These are phyloP conservation scores for Deinandra increscens DNA, from an alignment of 129 eudicot species.

Conservation along the genomic window DNA sequence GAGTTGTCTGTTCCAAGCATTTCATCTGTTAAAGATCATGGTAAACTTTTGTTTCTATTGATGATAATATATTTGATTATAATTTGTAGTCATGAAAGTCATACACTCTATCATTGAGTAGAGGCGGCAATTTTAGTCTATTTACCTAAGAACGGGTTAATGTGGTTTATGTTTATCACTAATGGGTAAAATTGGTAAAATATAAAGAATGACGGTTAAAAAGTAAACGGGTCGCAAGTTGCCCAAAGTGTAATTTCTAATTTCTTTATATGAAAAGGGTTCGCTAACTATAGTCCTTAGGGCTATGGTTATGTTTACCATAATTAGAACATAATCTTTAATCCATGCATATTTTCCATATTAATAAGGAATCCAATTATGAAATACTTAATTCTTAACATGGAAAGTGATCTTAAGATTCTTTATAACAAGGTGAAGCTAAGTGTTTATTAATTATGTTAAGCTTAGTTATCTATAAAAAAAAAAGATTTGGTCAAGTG, in stretches of 20 bases:
- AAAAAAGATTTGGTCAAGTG: background rate
- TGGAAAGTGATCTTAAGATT: background rate
- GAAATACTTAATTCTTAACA: background rate
- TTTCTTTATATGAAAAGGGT: background rate
- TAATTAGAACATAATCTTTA: background rate
- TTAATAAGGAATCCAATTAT: background rate
- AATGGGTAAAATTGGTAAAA: background rate
- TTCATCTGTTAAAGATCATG: constrained; percentile 32
- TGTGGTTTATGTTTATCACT: background rate
- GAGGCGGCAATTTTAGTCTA: background rate
- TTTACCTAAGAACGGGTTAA: background rate
- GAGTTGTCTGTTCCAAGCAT: constrained; percentile 40
- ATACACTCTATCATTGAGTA: background rate
- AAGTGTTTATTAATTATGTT: background rate
- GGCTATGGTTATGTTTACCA: background rate
- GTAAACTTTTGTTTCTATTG: constrained; percentile 25
- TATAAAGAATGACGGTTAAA: background rate
- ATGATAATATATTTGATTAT: constrained; percentile 6
- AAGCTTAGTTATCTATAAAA: background rate
- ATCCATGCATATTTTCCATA: background rate
- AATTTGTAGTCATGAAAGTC: background rate
- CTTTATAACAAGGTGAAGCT: background rate
- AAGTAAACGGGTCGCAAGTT: background rate
- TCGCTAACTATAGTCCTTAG: background rate
- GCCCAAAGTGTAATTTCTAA: background rate